A percentile compares a stretch with the other conserved stretches of the same genome.
phyloP scores from a whole-genome alignment of 2,329 filamentous ascomycete genomes.

The Tolypocladium endophyticum region DNA sequence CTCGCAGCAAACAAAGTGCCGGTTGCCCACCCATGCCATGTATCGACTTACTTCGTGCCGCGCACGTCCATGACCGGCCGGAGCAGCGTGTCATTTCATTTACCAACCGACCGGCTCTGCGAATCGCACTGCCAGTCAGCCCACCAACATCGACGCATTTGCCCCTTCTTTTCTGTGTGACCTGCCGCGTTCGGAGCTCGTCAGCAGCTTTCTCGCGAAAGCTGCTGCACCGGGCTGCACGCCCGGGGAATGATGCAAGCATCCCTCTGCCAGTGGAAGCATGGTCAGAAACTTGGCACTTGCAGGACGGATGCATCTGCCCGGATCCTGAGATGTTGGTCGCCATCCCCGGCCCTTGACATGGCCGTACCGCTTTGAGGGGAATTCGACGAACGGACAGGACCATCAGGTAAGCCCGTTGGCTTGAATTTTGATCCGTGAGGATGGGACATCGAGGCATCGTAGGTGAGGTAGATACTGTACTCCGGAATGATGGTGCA shows the following conservation, averaged over 20 bases:
- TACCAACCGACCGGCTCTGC: background rate
- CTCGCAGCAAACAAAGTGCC: background rate
- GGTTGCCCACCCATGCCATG: background rate
- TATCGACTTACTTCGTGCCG: background rate
- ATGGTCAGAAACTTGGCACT: background rate
- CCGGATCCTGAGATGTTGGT: background rate
- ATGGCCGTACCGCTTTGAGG: background rate
- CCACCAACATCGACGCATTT: background rate
- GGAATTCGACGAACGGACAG: background rate
- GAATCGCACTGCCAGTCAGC: background rate
- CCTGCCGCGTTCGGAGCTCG: background rate
- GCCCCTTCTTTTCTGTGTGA: background rate
- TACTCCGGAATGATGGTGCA: too few species aligned
- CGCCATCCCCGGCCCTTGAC: background rate
- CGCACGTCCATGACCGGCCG: background rate
- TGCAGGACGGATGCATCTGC: background rate
- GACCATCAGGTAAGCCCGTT: background rate
- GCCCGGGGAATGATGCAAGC: slow-evolving; percentile 1
- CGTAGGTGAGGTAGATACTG: too few species aligned
- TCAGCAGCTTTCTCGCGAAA: background rate
- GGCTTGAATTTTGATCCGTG: background rate
- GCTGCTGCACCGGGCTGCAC: background rate
- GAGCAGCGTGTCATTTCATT: background rate
- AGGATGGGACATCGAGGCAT: background rate
- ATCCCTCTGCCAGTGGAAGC: background rate